Evolutionary conservation across 805 yeast genomes (phyloP), one percentile per base, ranked within the genome.

Genomic region (Ogataea nakhonphanomensis): DNA sequence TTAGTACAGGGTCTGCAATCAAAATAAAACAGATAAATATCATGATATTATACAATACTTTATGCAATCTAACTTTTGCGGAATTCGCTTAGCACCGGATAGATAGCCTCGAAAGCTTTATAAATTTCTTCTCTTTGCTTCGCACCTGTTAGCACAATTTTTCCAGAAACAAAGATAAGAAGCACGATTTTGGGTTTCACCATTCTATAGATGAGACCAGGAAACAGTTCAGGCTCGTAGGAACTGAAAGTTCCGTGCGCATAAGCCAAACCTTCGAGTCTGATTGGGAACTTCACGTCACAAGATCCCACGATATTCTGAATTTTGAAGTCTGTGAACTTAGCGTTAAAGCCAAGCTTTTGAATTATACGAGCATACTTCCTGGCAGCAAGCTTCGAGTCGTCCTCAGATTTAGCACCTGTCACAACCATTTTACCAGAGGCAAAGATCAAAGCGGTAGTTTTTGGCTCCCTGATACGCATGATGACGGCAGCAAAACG

Each of bases 351-450:
- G 2, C 99, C 99, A 53, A 93, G 82, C 64, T 93, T 93, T 65
- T 93, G 99, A 51, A 93, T 93, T 59, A 93, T 93, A 71, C 99
- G 81, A 1, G 99, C 99, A 57, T 93, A 93, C 64, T 93, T 93
- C 69, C 99, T 79, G 14, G 96, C 88, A 1, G 99, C 99, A 50
- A 93, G 74, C 64, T 93, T 93, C n/a, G 97, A 88, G 62, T 93
- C 98, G 61, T 93, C 98, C 64, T 93, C 99, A 26, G 95, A 84
- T 65, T 93, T 93, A 17, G 99, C 99, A 77, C 99, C 99, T 23
- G 98, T 93, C 11, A 93, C 99, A 53, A 93, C 99, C 99, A 93
- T 93, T 66, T 93, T 93, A 58, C 99, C 99, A 2, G 97, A 89
- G 1, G 99, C 99, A 65, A 93, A 93, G 51, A 93, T 93, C 53